Evolutionary conservation across 1,284 basidiomycete genomes (phyloP).

Genomic region (Boletus semigastroideus): DNA sequence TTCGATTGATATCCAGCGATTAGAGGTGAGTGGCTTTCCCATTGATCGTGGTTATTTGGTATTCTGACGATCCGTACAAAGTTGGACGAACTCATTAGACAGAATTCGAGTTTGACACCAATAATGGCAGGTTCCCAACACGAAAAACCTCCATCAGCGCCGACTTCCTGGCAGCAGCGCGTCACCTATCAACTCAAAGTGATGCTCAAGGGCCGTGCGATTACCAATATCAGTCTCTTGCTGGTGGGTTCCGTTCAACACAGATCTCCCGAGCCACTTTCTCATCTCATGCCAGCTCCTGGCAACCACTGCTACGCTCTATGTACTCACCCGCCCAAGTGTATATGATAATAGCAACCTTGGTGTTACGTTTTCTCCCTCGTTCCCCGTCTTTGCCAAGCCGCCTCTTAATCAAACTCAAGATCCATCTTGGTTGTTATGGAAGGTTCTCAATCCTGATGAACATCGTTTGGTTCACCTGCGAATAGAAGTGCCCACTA

Average conservation of each 20-base stretch:
- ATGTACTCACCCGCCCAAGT: constrained; percentile 62
- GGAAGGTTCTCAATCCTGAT: constrained; percentile 79
- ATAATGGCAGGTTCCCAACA: constrained; percentile 30
- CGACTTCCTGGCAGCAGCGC: constrained; percentile 46
- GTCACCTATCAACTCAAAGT: constrained; percentile 44
- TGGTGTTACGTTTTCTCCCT: constrained; percentile 23
- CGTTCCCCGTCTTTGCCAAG: constrained; percentile 38
- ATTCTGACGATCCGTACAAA: constrained; percentile 32
- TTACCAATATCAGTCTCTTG: constrained; percentile 78
- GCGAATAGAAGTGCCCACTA: constrained; percentile 75
- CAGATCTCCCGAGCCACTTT: constrained; percentile 2
- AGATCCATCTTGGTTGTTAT: constrained; percentile 65
- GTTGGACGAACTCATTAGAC: constrained; percentile 77
- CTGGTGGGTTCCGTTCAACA: constrained; percentile 49
- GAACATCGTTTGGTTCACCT: constrained; percentile 74
- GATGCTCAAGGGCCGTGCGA: constrained; percentile 68
- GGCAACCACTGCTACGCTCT: constrained; percentile 70
- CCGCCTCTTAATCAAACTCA: constrained; percentile 31
- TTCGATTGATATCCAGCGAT: constrained; percentile 86
- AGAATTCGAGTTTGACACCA: constrained; percentile 54
- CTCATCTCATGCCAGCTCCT: constrained; percentile 51
- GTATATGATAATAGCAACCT: constrained; percentile 38
- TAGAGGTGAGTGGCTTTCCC: constrained; percentile 57
- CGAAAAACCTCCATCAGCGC: constrained; percentile 33
- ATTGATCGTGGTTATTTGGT: background rate